Base-by-base conservation (phyloP, 2,329 filamentous ascomycete species). In the Stachybotrys chlorohalonatus region DNA sequence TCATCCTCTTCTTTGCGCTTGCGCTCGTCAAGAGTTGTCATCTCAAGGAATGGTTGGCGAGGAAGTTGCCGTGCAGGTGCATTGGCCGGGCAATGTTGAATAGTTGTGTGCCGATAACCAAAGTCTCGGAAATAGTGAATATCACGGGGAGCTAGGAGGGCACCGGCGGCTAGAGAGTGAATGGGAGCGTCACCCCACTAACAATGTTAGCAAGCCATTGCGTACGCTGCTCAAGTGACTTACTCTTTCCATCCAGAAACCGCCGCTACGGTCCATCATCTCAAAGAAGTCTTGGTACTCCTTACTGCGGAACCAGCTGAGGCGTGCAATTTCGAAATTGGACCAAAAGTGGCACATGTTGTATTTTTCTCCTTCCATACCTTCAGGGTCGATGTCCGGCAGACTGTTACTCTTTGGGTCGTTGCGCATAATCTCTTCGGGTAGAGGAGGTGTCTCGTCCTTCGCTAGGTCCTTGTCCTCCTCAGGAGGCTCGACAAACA, bases 341-440 rank as follows among this genome's bases (percentile, higher is more conserved):
- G 91, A 96, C 94, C 94, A 99, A 78, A 96, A 99, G 77, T 99
- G 94, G 70, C 94, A 99, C 94, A 99, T 99, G 75, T 99, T 99
- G 79, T 99, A 99, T 64, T 86, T 89, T 71, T 99, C 94, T 59
- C 91, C 90, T 68, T 97, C 93, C 94, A 99, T 99, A 47, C 86
- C 83, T 66, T 97, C 92, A 0, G 87, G 85, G 66, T 97, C 90
- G 55, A 96, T 88, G 47, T 94, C 85, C 32, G 87, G 85, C n/a
- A 90, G 74, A 39, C 81, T 81, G 58, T 85, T 84, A 54, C 80
- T 80, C 45, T 83, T 84, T 30, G 89, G 85, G 57, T 95, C 88
- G 52, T 83, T 85, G 62, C 86, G 84, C 24, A 94, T 73, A 48
- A 95, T 87, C 66, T 95, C 89, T 62, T 96, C 87, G 1, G 91